Conservation (phyloP, 2,329 filamentous ascomycete genomes). For the Beauveria varroae region DNA sequence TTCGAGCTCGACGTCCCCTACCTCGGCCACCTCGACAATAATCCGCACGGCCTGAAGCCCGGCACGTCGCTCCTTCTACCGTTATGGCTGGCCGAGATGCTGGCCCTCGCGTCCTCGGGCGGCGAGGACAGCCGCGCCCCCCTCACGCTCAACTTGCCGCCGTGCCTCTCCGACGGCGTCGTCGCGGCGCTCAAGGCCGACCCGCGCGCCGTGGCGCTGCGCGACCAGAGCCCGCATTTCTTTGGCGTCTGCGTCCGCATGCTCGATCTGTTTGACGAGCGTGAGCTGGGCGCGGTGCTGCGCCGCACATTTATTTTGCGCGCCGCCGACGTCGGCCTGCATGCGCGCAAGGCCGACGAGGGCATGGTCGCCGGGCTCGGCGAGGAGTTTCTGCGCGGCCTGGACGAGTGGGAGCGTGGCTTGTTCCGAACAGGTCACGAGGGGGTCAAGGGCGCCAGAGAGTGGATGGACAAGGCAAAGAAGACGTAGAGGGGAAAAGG, state of each 20-base stretch:
- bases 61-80: constrained; percentile 78
- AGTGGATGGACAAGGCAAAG: constrained; percentile 58
- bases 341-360: constrained; percentile 77
- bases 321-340: constrained; percentile 75
- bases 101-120: constrained; percentile 58
- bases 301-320: constrained; percentile 73
- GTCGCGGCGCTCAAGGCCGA: constrained; percentile 88
- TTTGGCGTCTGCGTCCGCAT: constrained; percentile 81
- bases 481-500: constrained; percentile 22
- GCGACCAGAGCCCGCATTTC: constrained; percentile 78
- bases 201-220: constrained; percentile 74
- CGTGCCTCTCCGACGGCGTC: constrained; percentile 69
- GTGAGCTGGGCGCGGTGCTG: constrained; percentile 65
- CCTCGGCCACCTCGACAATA: constrained; percentile 84
- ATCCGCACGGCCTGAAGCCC: constrained; percentile 61
- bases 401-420: constrained; percentile 84
- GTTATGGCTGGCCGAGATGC: constrained; percentile 91
- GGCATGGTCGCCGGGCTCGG: constrained; percentile 47
- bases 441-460: constrained; percentile 59
- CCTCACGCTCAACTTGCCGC: constrained; percentile 73
- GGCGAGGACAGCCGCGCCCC: constrained; percentile 46
- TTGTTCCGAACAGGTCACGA: constrained; percentile 70
- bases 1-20: constrained; percentile 86
- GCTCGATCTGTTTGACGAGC: constrained; percentile 83
- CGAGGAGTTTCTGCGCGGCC: constrained; percentile 76